Base-by-base conservation (phyloP, 169 alveolate species). In the Plasmodium blacklocki region DNA sequence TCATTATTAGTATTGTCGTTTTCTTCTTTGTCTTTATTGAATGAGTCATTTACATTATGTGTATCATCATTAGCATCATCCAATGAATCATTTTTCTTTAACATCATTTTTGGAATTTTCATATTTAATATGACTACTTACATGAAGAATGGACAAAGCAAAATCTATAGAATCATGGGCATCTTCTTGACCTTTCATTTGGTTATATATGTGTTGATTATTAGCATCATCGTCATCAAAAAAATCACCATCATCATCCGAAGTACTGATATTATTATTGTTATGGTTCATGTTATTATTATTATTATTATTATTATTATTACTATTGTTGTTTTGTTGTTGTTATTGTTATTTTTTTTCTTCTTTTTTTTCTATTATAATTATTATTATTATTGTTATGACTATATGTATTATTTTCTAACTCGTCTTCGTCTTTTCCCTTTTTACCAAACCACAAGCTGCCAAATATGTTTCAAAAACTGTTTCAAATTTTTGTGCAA, bases 381-480 rank as follows among this genome's bases (percentile, higher is more conserved):
- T 39, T 63, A 43, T 32, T 32, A 21, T 18, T 52, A 26, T 71
- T 26, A 86, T 68, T 76, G 50, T 88, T 50, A 4, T 54, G 47
- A 5, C 21, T 43, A 39, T 39, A 39, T 39, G 8, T 39, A 39
- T 39, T 39, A 39, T 39, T 39, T 39, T 39, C 47, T 9, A 39
- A 39, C 47, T 39, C 47, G 47, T 39, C 47, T 39, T 39, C 47
- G 19, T 43, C 64, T 2, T 86, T 4, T 88, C 88, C n/a, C 62
- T 74, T 72, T 74, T 73, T 11, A 92, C 93, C 43, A 97, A 93
- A 43, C 99, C 98, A 60, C 97, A 94, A 7, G 98, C 98, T 21
- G 98, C 98, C 88, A 97, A 92, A 70, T 97, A 97, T 2, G 98
- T 97, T 74, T 97, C 98, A 64, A 96, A 96, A 60, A 97, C 98